These are phyloP conservation scores for Penicillium paxilli DNA, from an alignment of 495 filamentous ascomycete species.

Conservation along the genomic window DNA sequence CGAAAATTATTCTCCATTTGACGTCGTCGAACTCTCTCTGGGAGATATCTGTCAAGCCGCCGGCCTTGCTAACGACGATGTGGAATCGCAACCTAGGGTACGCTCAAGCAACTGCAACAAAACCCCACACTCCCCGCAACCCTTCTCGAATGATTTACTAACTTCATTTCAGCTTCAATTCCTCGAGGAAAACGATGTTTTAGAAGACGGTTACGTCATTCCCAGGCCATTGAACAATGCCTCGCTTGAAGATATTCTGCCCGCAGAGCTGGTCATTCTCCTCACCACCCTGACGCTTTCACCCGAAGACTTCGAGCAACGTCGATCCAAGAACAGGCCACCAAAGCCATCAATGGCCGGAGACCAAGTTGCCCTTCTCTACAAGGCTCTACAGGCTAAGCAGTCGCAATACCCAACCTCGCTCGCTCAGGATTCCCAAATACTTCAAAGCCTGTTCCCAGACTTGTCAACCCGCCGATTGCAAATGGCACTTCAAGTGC, in stretches of 20 bases:
- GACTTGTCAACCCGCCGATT: constrained; percentile 37
- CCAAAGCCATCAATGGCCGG: constrained; percentile 40
- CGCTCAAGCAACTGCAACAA: constrained; percentile 8
- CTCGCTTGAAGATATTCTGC: constrained; percentile 39
- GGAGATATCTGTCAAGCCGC: constrained; percentile 52
- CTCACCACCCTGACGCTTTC: constrained; percentile 46
- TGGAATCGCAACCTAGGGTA: constrained; percentile 47
- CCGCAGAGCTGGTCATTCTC: constrained; percentile 50
- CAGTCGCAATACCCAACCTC: constrained; percentile 59
- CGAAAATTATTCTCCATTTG: constrained; percentile 68
- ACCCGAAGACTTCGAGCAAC: constrained; percentile 37
- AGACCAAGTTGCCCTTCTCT: constrained; percentile 31
- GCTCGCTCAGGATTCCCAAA: constrained; percentile 58
- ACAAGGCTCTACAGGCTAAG: constrained; percentile 30
- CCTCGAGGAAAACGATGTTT: constrained; percentile 48
- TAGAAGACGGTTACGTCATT: constrained; percentile 59
- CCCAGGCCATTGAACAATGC: constrained; percentile 33
- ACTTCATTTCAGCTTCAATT: constrained; percentile 38
- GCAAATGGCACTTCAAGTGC: constrained; percentile 73
- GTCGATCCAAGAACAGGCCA: constrained; percentile 44
- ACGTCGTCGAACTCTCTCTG: constrained; percentile 78
- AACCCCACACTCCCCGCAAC: constrained; percentile 1
- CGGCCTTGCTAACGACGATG: constrained; percentile 38
- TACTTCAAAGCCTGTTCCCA: constrained; percentile 42
- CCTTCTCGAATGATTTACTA: constrained; percentile 3